Base-by-base conservation (phyloP, 345 rosid species). In the Syzygium grande region DNA sequence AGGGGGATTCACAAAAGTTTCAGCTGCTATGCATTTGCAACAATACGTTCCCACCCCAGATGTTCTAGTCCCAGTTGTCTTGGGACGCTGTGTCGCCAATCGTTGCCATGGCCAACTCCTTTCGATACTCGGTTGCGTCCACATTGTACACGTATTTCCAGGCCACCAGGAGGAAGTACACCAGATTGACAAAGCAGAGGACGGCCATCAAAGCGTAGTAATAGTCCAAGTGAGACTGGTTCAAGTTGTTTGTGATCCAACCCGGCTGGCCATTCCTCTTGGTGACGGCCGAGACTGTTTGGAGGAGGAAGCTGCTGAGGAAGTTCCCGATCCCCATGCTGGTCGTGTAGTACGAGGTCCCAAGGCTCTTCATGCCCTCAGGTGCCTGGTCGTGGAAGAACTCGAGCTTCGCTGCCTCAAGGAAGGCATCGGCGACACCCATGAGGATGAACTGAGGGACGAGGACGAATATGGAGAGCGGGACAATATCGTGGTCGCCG, bases 351-450 rank as follows among this genome's bases (percentile, higher is more conserved):
- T 94, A 95, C 0, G 98, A 93, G n/a, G 98, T 93, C 38, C 98
- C 98, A 1, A 97, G 88, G 58, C 99, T 94, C 84, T 97, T 97
- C 99, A 95, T 96, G 52, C 94, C 94, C 58, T 93, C 93, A 0
- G 99, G 98, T 5, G 98, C 96, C 85, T 96, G 98, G 61, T 95
- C 97, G 61, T 95, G 96, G 97, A 97, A 97, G 55, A 95, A 95
- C 80, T 96, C 97, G 11, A 97, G 80, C 93, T 97, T 97, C 4
- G 97, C 96, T 2, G 94, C 96, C 87, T 95, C 97, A 19, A 91
- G 85, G 27, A 97, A 95, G 2, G 94, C 52, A 89, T 96, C 98
- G 29, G 98, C 95, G 6, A 95, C 87, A 56, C 99, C 98, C 93
- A 91, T 88, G 12, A 97, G 49, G 55, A 93, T 92, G 84, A 95